Conservation (phyloP, 23 red algal species). For the Gracilaria vermiculophylla region DNA sequence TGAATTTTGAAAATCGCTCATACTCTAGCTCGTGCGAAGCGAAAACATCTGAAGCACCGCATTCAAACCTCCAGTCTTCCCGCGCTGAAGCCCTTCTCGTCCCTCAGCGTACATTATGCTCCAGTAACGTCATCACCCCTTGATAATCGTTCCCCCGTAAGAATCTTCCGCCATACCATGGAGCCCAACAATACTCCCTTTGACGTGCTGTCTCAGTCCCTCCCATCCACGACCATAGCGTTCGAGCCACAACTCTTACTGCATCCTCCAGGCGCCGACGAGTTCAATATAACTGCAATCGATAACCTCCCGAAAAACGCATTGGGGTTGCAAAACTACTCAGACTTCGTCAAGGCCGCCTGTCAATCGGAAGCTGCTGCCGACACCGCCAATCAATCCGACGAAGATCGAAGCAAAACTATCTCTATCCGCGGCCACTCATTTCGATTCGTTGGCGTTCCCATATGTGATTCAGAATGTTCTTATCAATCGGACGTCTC, state of each 20-base stretch:
- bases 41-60: background rate
- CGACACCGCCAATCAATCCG: background rate
- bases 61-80: background rate
- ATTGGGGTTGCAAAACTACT: background rate
- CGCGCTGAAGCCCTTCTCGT: background rate
- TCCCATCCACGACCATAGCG: background rate
- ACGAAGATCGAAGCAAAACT: background rate
- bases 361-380: background rate
- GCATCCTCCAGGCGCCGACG: background rate
- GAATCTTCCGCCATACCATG: slow-evolving; percentile 19
- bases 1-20: background rate
- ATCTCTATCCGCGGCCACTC: background rate
- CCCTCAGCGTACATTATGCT: background rate
- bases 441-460: slow-evolving; percentile 10
- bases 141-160: background rate
- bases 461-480: slow-evolving; percentile 12
- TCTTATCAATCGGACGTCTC: slow-evolving; percentile 25
- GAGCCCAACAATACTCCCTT: slow-evolving; percentile 4
- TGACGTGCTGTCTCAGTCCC: background rate
- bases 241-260: background rate
- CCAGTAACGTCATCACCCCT: background rate
- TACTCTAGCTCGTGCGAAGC: background rate
- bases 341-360: slow-evolving; percentile 16
- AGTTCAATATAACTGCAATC: background rate
- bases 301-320: background rate